Base-by-base conservation (phyloP, 192 early-diverging fungal genomes). In the Podila epigama region DNA sequence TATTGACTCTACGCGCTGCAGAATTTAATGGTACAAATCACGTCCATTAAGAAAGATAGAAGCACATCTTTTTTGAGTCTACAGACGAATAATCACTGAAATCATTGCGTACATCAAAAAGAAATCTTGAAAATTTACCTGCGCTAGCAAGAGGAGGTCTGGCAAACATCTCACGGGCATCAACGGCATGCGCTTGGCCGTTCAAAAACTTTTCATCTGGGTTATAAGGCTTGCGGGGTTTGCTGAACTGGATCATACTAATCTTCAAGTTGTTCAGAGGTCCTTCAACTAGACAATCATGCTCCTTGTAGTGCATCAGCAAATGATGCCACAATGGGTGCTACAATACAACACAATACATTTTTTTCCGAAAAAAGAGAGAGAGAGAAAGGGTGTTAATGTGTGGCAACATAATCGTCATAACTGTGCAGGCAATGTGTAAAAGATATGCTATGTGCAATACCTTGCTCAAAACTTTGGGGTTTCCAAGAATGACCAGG, bases 301-400 rank as follows among this genome's bases (percentile, higher is more conserved):
- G 84, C 67, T 92, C 92, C 80, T 97, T 98, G 88, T 92, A 99
- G 54, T 93, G 90, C 52, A 92, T 94, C 29, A 99, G 80, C 40
- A 99, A 83, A 82, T 99, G 95, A 72, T 98, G 95, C 98, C 98
- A 99, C 18, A 99, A 80, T 35, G 93, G 90, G 75, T 99, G 92
- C 71, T 92, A 52, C 28, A 39, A 32, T n/a, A 25, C n/a, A 44
- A 54, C 3, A 29, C 5, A 3, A 18, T 9, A 12, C 15, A 39
- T 6, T 20, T 41, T 35, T 8, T 53, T 16, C 37, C 22, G 36
- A 51, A 29, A 40, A 27, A 15, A 11, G 27, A 41, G 12, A 31
- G 2, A 29, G 15, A 58, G 9, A 42, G 10, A 9, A 25, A 5
- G 13, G 13, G 3, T 12, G 10, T 44, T 5, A 58, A 36, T 34